Evolutionary conservation across 2,329 filamentous ascomycete genomes (phyloP), one percentile per base, ranked within the genome.

Genomic region (Purpureocillium lavendulum): DNA sequence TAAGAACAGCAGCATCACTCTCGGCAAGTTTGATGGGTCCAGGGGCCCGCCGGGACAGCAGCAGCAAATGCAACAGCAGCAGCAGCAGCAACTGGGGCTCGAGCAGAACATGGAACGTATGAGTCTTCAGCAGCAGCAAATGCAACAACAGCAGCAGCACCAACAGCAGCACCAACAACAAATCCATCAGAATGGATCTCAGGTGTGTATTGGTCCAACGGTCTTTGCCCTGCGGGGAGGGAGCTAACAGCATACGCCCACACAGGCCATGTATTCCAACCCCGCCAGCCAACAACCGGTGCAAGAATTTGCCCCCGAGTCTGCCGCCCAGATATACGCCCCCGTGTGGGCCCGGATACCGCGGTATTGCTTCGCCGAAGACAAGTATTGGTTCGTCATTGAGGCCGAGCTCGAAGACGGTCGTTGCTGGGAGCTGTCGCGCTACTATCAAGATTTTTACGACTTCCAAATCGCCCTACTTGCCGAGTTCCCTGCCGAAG

Each of bases 311-410:
- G 44, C 49, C n/a, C 40, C 51, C 15, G 67, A 67, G 54, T 62
- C 71, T 7, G 57, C 58, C 10, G 69, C 73, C 4, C 71, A 80
- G 43, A 65, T 87, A 7, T 78, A 81, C 48, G 84, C 88, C 2
- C 90, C 92, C 0, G 67, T 94, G 36, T 78, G 80, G 41, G 92
- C 90, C 11, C 83, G 80, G 38, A 94, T 97, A 51, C 89, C 90
- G 13, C 77, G 87, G 45, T 97, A 95, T 65, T 94, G 87, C 60
- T 97, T 94, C 55, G 87, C 88, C 43, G 90, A 97, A 57, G 89
- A 96, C 51, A 96, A 96, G 60, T 97, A 97, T 63, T 97, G 92
- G 87, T 98, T 97, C 56, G 86, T 96, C 40, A 90, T 98, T 43
- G 89, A 96, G 60, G 87, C 86, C 17, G 75, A 82, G 52, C 77